Evolutionary conservation across 768 basidiomycete genomes (phyloP).

Genomic region (Suillus americanus): DNA sequence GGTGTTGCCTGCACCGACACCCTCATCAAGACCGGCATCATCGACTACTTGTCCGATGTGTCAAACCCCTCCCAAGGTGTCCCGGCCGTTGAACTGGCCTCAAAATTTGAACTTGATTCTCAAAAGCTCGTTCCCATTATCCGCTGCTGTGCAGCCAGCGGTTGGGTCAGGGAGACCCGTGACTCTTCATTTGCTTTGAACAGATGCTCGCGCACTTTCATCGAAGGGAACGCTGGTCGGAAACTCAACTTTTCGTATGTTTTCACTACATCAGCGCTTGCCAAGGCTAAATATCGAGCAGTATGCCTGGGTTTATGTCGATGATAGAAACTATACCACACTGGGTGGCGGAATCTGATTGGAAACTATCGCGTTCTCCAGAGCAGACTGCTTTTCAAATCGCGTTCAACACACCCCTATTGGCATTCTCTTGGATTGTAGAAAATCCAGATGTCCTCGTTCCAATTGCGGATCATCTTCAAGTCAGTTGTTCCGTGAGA

Average conservation of each 20-base stretch:
- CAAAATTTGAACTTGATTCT: background rate
- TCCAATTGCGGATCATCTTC: background rate
- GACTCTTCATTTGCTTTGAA: constrained; percentile 19
- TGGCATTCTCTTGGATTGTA: constrained; percentile 7
- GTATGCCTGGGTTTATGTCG: constrained; percentile 15
- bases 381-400: constrained; percentile 38
- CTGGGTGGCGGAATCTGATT: constrained; percentile 17
- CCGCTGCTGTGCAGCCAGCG: constrained; percentile 15
- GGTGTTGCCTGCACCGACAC: constrained; percentile 6
- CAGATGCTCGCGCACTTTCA: constrained; percentile 16
- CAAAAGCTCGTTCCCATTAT: constrained; percentile 9
- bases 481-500: background rate
- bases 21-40: background rate
- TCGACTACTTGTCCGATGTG: background rate
- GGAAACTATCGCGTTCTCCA: constrained; percentile 14
- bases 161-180: constrained; percentile 20
- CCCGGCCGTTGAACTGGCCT: background rate
- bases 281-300: background rate
- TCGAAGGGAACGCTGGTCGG: constrained; percentile 14
- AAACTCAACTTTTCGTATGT: constrained; percentile 14
- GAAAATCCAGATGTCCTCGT: constrained; percentile 11
- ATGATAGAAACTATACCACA: constrained; percentile 11
- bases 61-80: background rate
- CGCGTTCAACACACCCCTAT: constrained; percentile 31
- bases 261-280: background rate